Evolutionary conservation across 1,284 basidiomycete species (phyloP), one percentile per base, ranked within the genome.

Genomic region (Ustilago tritici): DNA sequence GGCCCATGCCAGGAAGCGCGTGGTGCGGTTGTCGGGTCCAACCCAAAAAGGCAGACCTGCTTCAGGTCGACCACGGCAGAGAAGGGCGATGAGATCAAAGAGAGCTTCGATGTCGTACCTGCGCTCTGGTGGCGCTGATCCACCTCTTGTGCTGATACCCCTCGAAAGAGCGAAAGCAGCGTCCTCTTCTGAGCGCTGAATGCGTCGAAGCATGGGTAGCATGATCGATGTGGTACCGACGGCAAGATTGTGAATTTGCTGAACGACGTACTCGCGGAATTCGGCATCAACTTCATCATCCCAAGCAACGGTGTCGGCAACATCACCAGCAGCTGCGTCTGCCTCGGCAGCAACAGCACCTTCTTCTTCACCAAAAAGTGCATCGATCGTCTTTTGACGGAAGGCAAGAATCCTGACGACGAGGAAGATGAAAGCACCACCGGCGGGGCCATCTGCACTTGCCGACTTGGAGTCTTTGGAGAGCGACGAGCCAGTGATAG

Each of bases 391-490:
- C 61, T 74, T 77, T 68, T 87, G 81, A 11, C 82, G 84, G 81
- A 86, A 88, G 9, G 82, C 76, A 9, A 87, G 78, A 15, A 87
- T 78, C 40, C 80, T 71, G 9, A 86, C 73, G 0, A 87, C 85
- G 15, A 96, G 90, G 83, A 92, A 95, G 0, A 90, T 89, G 86
- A 98, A 94, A 2, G 92, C 92, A 78, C 93, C 93, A 5, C 91
- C 92, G 81, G 93, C 91, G 4, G 96, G 71, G n/a, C 91, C 4
- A 92, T 92, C 78, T 91, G 91, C 52, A 89, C 91, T 92, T 74
- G 93, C 91, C 14, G 58, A 52, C 36, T 55, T 68, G 3, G 90
- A 90, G 85, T 95, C 94, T 47, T 69, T 72, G 57, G 70, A 67
- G 19, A 74, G 71, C 2, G 69, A 64, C 0, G 76, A 67, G 69